Evolutionary conservation across 192 early-diverging fungal species (phyloP).

Genomic region (Polychytrium aggregatum): DNA sequence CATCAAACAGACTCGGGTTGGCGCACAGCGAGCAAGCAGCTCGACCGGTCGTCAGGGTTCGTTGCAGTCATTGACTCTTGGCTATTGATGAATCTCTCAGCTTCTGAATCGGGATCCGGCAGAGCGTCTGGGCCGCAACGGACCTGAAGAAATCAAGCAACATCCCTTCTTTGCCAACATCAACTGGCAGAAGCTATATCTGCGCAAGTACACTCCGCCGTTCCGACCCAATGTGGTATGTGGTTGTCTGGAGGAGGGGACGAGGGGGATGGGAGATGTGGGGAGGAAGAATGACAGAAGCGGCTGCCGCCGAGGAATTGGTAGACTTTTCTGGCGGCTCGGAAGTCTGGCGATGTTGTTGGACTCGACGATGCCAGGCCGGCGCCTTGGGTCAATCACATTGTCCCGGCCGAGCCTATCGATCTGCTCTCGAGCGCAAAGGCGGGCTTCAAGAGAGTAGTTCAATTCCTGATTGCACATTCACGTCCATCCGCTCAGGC

Average conservation of each 20-base stretch:
- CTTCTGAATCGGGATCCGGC: slow-evolving; percentile 72
- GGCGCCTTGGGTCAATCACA: background rate
- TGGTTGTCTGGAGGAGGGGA: too few relatives aligned
- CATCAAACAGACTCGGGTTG: background rate
- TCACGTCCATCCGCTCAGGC: slow-evolving; percentile 20
- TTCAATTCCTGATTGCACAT: background rate
- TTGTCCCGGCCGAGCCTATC: slow-evolving; percentile 9
- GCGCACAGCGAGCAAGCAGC: too few relatives aligned
- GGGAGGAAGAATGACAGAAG: too few relatives aligned
- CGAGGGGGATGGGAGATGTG: too few relatives aligned
- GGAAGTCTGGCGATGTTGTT: background rate
- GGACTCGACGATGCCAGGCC: background rate
- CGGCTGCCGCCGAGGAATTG: too few relatives aligned
- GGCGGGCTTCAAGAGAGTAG: background rate
- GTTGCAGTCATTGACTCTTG: background rate
- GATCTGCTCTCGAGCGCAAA: too few relatives aligned
- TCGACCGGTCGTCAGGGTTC: too few relatives aligned
- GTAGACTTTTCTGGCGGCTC: too few relatives aligned
- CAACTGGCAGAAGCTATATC: slow-evolving; percentile 79
- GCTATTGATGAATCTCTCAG: slow-evolving; percentile 6
- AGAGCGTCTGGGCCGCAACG: slow-evolving; percentile 63
- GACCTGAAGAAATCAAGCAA: slow-evolving; percentile 84
- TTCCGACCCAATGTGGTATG: slow-evolving; percentile 79
- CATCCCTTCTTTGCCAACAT: slow-evolving; percentile 80
- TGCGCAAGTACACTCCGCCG: slow-evolving; percentile 83